phyloP scores from a whole-genome alignment of 305 asterid genomes.

The Fraxinus xanthoxyloides region DNA sequence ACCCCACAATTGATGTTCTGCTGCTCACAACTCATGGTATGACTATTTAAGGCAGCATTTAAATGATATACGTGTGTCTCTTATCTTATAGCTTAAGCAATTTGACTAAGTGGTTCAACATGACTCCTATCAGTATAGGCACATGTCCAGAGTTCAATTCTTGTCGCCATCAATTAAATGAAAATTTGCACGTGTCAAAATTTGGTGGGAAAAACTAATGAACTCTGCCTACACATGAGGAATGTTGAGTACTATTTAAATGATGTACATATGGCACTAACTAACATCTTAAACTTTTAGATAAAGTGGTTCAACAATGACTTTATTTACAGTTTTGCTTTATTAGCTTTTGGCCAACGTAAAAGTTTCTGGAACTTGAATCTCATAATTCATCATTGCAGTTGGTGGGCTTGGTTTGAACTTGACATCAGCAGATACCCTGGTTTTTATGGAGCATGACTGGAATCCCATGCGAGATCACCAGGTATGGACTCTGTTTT shows the following conservation, averaged over 20 bases:
- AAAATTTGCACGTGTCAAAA: neutral
- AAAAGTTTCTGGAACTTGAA: conserved; percentile 13
- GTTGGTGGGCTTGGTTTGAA: conserved; percentile 99
- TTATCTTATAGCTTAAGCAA: neutral
- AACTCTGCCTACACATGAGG: neutral
- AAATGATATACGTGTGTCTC: neutral
- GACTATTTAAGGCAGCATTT: conserved; percentile 1
- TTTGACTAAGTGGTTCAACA: neutral
- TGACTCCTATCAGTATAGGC: neutral
- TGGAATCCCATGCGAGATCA: conserved; percentile 99
- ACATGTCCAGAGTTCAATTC: neutral
- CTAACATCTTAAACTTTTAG: neutral
- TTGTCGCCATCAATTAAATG: neutral
- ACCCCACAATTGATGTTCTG: conserved; percentile 94
- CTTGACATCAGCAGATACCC: conserved; percentile 98
- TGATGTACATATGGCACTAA: neutral
- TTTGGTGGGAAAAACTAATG: neutral
- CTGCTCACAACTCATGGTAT: conserved; percentile 96
- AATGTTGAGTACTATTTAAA: neutral
- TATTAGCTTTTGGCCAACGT: conserved; percentile 6
- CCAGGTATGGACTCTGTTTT: conserved; percentile 53
- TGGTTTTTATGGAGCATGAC: conserved; percentile 99
- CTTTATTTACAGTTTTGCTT: neutral
- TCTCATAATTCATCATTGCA: conserved; percentile 34
- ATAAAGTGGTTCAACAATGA: neutral